Evolutionary conservation across 352 stramenopile genomes (phyloP), one percentile per base, ranked within the genome.

Genomic region (Albugo candida): DNA sequence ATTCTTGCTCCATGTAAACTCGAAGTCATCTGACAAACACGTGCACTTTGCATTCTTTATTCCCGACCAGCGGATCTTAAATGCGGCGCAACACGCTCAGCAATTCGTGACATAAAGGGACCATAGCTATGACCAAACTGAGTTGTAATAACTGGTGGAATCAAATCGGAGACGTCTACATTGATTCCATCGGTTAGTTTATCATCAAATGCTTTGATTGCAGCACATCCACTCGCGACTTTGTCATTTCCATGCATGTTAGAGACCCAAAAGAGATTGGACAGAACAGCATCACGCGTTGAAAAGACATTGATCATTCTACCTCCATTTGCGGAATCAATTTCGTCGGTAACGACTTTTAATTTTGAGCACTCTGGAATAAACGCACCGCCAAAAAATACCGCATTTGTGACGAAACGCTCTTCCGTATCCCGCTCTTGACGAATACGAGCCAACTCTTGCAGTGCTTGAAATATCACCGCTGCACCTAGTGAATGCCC

Each of bases 291-390:
- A 57, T 91, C 77, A 8, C 69, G 74, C 11, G 56, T 55, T 10
- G 77, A 91, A 48, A 70, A 91, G 6, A 91, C 72, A 60, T 87
- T 91, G 49, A 91, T 36, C 47, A 91, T 70, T 53, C 62, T 67
- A 14, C 71, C 70, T 5, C 41, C 38, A 24, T 43, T 43, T 10
- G 38, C 34, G 8, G 41, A 50, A 21, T 68, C 54, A 4, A 85
- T 55, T 3, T 64, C 63, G 3, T 48, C 35, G 1, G 55, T 46
- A 40, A 85, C 54, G 18, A 53, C 59, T 14, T 54, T 51, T 13
- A 85, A 50, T 1, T 54, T 67, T 18, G 66, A 34, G 1, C 55
- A 12, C 13, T 55, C 59, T 10, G 66, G 68, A 11, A 81, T 56
- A 49, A 84, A 83, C 0, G 77, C 77, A 10, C 64, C 77, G 10